phyloP scores from a whole-genome alignment of 768 basidiomycete genomes.

The Rhizopogon vinicolor region DNA sequence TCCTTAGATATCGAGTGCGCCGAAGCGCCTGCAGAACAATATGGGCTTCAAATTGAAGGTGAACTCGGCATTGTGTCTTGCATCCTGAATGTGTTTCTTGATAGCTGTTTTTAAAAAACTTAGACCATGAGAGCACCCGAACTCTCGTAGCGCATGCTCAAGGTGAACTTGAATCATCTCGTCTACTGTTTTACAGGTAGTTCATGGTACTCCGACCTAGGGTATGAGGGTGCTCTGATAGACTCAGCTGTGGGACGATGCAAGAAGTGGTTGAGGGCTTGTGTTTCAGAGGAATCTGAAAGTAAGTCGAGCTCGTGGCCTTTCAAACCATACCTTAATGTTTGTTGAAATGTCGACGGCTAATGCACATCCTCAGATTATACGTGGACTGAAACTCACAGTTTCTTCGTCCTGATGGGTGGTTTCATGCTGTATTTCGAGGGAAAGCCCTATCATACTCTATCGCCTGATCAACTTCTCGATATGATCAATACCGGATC shows the following conservation, averaged over 20 bases:
- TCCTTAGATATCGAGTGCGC: not conserved
- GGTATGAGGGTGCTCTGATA: too few relatives aligned
- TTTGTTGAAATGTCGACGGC: not conserved
- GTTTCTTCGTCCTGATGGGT: constrained; percentile 16
- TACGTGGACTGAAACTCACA: constrained; percentile 8
- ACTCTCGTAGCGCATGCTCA: not conserved
- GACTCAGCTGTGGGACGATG: not conserved
- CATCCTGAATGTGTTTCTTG: not conserved
- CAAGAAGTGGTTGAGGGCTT: not conserved
- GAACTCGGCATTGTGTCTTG: not conserved
- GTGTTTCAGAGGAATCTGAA: not conserved
- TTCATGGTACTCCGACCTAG: not conserved
- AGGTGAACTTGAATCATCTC: not conserved
- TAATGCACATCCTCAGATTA: not conserved
- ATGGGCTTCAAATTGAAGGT: not conserved
- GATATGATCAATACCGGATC: not conserved
- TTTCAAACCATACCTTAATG: not conserved
- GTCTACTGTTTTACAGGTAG: not conserved
- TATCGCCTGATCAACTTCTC: not conserved
- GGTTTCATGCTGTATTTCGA: constrained; percentile 14
- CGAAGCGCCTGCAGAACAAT: not conserved
- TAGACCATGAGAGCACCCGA: not conserved
- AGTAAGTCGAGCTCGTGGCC: not conserved
- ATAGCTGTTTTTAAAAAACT: not conserved
- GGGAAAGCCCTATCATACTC: not conserved